A percentile compares a stretch with the other conserved stretches of the same genome.
Conservation (phyloP, 495 filamentous ascomycete species). For the Aspergillus baeticus region DNA sequence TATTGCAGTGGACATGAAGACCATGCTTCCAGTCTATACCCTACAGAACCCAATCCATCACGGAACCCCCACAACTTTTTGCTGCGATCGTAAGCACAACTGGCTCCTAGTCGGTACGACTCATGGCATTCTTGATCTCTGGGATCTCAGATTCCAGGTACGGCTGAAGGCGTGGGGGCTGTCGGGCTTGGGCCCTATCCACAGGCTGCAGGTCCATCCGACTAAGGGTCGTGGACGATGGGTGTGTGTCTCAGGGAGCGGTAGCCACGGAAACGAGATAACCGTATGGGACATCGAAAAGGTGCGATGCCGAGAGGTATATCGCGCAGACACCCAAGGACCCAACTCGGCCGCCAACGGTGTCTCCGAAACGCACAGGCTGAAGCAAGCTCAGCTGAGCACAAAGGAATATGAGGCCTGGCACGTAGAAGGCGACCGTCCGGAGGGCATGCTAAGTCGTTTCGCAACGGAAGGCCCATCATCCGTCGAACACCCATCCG, state of each 20-base stretch:
- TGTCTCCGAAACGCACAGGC: neutral
- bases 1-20: slow-evolving; percentile 81
- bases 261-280: slow-evolving; percentile 80
- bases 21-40: slow-evolving; percentile 77
- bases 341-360: slow-evolving; percentile 18
- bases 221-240: slow-evolving; percentile 71
- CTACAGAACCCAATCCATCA: slow-evolving; percentile 91
- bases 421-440: slow-evolving; percentile 85
- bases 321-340: slow-evolving; percentile 53
- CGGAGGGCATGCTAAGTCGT: slow-evolving; percentile 83
- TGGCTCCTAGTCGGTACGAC: slow-evolving; percentile 93
- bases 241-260: slow-evolving; percentile 86
- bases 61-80: slow-evolving; percentile 91
- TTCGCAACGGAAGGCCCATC: slow-evolving; percentile 64
- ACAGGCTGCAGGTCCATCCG: slow-evolving; percentile 75
- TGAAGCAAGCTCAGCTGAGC: slow-evolving; percentile 35
- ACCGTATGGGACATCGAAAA: slow-evolving; percentile 97
- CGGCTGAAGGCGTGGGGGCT: slow-evolving; percentile 88
- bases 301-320: slow-evolving; percentile 83
- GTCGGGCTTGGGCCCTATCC: slow-evolving; percentile 76
- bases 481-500: slow-evolving; percentile 49
- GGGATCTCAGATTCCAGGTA: slow-evolving; percentile 92
- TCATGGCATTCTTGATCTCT: slow-evolving; percentile 89
- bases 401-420: slow-evolving; percentile 77
- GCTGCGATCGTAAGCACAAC: slow-evolving; percentile 75